Percentiles rank a stretch among this genome's conserved stretches.
phyloP scores from a whole-genome alignment of 2,329 filamentous ascomycete species.

The Aspergillus sp. region DNA sequence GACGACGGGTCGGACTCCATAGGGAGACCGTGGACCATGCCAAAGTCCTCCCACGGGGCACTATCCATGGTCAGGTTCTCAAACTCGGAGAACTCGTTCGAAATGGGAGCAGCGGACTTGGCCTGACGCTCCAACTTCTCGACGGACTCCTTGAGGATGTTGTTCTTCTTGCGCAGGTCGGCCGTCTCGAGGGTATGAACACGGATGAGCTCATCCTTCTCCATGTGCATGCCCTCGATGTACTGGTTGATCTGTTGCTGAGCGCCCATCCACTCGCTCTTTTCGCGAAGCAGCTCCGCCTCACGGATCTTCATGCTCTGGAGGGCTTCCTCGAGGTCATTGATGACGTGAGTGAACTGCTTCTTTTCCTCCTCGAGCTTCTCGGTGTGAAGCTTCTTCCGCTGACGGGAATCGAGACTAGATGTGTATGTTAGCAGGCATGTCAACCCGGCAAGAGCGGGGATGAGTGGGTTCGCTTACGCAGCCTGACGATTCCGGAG shows the following conservation, averaged over 20 bases:
- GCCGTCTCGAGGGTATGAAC: slow-evolving; percentile 82
- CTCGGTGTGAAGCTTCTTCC: slow-evolving; percentile 98
- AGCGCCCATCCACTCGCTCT: slow-evolving; percentile 56
- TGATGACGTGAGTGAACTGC: slow-evolving; percentile 68
- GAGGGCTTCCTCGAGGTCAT: slow-evolving; percentile 69
- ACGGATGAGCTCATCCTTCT: slow-evolving; percentile 88
- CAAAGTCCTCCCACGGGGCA: slow-evolving; percentile 70
- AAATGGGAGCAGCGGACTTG: slow-evolving; percentile 44
- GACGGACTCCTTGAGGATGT: slow-evolving; percentile 63
- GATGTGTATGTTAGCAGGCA: slow-evolving; percentile 8
- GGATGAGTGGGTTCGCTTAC: slow-evolving; percentile 49
- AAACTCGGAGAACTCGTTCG: slow-evolving; percentile 69
- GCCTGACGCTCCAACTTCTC: slow-evolving; percentile 38
- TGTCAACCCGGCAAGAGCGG: slow-evolving; percentile 13
- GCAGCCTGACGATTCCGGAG: slow-evolving; percentile 93
- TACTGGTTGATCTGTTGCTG: slow-evolving; percentile 67
- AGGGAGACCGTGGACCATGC: slow-evolving; percentile 59
- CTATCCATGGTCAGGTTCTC: slow-evolving; percentile 73
- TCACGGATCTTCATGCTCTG: slow-evolving; percentile 57
- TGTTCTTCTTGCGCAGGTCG: slow-evolving; percentile 86
- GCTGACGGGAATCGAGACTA: slow-evolving; percentile 83
- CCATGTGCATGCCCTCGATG: slow-evolving; percentile 66
- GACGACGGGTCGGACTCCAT: slow-evolving; percentile 34
- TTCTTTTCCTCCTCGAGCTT: slow-evolving; percentile 96
- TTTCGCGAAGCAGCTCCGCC: slow-evolving; percentile 47